Evolutionary conservation across 495 filamentous ascomycete genomes (phyloP).

Genomic region (Cercophora newfieldiana): DNA sequence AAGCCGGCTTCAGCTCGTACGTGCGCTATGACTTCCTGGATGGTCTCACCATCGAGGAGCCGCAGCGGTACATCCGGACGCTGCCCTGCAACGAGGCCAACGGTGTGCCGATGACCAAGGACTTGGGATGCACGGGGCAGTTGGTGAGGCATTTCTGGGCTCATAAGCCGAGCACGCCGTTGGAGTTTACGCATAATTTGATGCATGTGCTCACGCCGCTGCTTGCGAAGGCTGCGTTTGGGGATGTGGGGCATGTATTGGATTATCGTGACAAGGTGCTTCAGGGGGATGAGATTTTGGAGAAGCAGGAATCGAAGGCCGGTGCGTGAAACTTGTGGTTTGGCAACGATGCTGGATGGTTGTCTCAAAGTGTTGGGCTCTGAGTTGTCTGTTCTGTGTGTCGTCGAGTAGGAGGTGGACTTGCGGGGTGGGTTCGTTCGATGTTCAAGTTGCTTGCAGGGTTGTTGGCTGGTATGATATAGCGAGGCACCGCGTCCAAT

Average conservation of each 20-base stretch:
- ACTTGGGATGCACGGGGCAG: constrained; percentile 27
- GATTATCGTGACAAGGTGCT: constrained; percentile 25
- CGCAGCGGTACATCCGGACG: constrained; percentile 24
- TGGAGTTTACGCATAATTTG: constrained; percentile 24
- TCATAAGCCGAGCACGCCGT: constrained; percentile 21
- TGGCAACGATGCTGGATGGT: too few relatives aligned
- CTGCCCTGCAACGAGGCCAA: constrained; percentile 35
- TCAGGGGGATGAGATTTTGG: constrained; percentile 23
- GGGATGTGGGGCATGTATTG: constrained; percentile 11
- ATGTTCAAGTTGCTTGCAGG: too few relatives aligned
- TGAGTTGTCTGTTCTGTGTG: too few relatives aligned
- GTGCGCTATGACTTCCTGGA: constrained; percentile 34
- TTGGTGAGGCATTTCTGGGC: constrained; percentile 36
- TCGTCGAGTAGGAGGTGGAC: too few relatives aligned
- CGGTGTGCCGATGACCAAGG: constrained; percentile 18
- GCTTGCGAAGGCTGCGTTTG: constrained; percentile 25
- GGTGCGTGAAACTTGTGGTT: too few relatives aligned
- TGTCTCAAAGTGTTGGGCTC: too few relatives aligned
- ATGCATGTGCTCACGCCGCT: constrained; percentile 29
- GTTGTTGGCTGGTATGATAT: too few relatives aligned
- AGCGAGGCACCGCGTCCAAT: too few relatives aligned
- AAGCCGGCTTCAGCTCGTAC: constrained; percentile 33
- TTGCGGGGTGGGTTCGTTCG: too few relatives aligned
- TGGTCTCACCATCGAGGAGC: constrained; percentile 27
- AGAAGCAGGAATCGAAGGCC: constrained; percentile 11